phyloP scores from a whole-genome alignment of 179 eudicot species.

The Patellifolia procumbens region DNA sequence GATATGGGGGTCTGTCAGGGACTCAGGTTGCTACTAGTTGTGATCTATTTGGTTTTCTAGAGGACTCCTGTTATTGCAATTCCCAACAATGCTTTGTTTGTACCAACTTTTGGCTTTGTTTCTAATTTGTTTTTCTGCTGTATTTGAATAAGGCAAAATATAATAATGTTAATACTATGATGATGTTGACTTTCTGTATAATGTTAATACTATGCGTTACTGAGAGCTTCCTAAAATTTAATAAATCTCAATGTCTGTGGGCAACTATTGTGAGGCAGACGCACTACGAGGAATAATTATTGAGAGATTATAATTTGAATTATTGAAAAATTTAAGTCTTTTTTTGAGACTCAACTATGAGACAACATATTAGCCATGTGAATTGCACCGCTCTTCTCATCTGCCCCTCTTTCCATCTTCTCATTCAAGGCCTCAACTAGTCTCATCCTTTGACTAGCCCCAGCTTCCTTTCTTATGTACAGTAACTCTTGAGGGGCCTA shows the following conservation, averaged over 20 bases:
- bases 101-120: not conserved
- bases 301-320: not conserved
- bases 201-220: not conserved
- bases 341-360: not conserved
- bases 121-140: not conserved
- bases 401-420: not conserved
- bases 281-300: too few relatives aligned
- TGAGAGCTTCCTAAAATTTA: not conserved
- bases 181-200: not conserved
- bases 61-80: not conserved
- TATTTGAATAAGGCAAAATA: not conserved
- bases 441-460: not conserved
- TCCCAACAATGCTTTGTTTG: not conserved
- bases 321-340: too few relatives aligned
- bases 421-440: not conserved
- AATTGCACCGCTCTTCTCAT: not conserved
- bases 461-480: not conserved
- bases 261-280: not conserved
- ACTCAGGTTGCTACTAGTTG: too few relatives aligned
- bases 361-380: not conserved
- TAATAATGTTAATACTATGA: not conserved
- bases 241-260: not conserved
- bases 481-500: not conserved
- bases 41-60: not conserved
- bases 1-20: too few relatives aligned